phyloP scores from a whole-genome alignment of 306 rosid genomes.

The Rosa lucieae region DNA sequence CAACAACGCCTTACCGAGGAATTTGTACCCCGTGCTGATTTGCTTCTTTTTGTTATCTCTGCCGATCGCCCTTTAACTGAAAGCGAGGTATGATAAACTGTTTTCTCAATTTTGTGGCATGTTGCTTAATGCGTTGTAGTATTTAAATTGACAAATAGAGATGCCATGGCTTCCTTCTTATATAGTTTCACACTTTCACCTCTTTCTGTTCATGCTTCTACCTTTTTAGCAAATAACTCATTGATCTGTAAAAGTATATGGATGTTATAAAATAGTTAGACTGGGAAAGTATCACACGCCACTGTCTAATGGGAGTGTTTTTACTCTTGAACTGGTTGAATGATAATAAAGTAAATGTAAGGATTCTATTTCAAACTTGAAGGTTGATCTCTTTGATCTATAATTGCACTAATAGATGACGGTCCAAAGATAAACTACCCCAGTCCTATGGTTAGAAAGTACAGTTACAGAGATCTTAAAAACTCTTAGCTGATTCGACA shows the following conservation, averaged over 20 bases:
- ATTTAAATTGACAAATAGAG: background rate
- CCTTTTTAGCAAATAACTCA: background rate
- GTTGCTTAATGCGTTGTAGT: background rate
- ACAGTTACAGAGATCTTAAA: background rate
- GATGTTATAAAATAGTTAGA: background rate
- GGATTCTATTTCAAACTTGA: background rate
- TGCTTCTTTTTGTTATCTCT: conserved; percentile 90
- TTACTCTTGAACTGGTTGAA: background rate
- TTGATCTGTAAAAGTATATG: background rate
- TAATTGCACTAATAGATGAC: background rate
- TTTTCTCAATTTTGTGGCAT: conserved; percentile 10
- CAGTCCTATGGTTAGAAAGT: background rate
- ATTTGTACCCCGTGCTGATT: conserved; percentile 97
- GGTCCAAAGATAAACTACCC: background rate
- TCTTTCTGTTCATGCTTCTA: background rate
- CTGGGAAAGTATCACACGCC: background rate
- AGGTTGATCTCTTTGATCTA: background rate
- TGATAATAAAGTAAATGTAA: background rate
- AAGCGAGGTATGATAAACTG: conserved; percentile 70
- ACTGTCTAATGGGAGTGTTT: background rate
- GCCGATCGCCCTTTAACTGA: conserved; percentile 97
- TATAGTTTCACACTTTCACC: background rate
- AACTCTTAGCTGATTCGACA: background rate
- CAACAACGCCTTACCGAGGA: conserved; percentile 97
- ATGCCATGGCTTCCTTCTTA: background rate